These are phyloP conservation scores for Rhizoclosmatium sp. DNA, from an alignment of 192 early-diverging fungal genomes.

Conservation along the genomic window DNA sequence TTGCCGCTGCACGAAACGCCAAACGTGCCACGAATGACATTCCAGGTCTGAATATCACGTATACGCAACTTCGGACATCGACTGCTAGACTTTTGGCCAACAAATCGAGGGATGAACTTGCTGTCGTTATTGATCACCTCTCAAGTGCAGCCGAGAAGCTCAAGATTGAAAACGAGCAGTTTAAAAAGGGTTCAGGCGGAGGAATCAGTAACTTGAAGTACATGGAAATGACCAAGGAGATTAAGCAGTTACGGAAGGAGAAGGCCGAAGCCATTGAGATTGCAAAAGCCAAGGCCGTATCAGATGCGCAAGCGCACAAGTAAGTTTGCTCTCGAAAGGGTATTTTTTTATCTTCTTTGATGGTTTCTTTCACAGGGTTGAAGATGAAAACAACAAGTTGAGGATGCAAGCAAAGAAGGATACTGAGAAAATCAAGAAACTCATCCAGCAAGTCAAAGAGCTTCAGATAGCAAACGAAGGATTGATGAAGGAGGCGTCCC, in stretches of 20 bases:
- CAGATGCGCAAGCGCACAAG: constrained; percentile 22
- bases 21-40: constrained; percentile 35
- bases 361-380: constrained; percentile 28
- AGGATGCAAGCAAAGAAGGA: constrained; percentile 41
- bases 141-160: constrained; percentile 38
- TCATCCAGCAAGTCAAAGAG: constrained; percentile 20
- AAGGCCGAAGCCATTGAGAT: constrained; percentile 26
- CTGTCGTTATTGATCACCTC: constrained; percentile 44
- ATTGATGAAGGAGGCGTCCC: constrained; percentile 31
- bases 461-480: constrained; percentile 39
- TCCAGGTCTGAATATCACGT: constrained; percentile 44
- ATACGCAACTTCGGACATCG: constrained; percentile 36
- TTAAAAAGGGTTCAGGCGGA: constrained; percentile 31
- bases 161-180: constrained; percentile 42
- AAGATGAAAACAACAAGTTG: constrained; percentile 51
- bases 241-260: constrained; percentile 49
- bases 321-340: background rate
- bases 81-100: constrained; percentile 35
- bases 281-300: constrained; percentile 22
- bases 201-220: constrained; percentile 42
- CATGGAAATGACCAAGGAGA: constrained; percentile 46
- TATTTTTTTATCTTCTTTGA: background rate
- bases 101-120: constrained; percentile 39
- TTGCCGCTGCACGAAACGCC: constrained; percentile 22
- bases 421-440: constrained; percentile 31